A percentile compares a stretch with the other conserved stretches of the same genome.
Evolutionary conservation across 768 basidiomycete species (phyloP).

Genomic region (Lactarius vividus): DNA sequence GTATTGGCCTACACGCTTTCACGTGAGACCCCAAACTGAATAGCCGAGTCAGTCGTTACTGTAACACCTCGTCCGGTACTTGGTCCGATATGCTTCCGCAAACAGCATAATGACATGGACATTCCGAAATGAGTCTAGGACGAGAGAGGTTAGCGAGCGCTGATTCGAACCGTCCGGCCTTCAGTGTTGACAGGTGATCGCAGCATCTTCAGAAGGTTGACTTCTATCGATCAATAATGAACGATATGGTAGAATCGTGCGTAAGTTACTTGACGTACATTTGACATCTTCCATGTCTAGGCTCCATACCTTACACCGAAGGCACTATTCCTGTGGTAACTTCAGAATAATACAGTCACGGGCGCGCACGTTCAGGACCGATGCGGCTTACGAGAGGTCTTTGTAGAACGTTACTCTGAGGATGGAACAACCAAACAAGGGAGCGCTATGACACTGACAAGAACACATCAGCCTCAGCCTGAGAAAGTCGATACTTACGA

Average conservation of each 20-base stretch:
- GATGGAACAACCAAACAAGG: background rate
- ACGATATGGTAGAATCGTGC: background rate
- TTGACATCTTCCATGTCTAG: slow-evolving; percentile 7
- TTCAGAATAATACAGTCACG: background rate
- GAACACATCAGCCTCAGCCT: background rate
- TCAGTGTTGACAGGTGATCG: background rate
- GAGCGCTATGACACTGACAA: background rate
- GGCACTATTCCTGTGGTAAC: background rate
- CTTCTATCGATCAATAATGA: background rate
- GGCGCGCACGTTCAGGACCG: background rate
- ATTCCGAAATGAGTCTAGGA: slow-evolving; percentile 16
- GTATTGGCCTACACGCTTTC: background rate
- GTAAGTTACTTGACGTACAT: slow-evolving; percentile 11
- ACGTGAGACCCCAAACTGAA: background rate
- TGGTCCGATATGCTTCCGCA: background rate
- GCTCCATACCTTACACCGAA: background rate
- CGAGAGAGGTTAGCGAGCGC: background rate
- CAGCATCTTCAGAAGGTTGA: background rate
- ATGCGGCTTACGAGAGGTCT: background rate
- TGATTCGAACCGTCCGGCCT: background rate
- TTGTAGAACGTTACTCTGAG: background rate
- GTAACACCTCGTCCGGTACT: background rate
- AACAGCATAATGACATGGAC: background rate
- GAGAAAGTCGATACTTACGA: background rate
- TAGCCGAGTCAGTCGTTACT: background rate